Evolutionary conservation across 306 rosid species (phyloP).

Genomic region (Quercus bicolor): DNA sequence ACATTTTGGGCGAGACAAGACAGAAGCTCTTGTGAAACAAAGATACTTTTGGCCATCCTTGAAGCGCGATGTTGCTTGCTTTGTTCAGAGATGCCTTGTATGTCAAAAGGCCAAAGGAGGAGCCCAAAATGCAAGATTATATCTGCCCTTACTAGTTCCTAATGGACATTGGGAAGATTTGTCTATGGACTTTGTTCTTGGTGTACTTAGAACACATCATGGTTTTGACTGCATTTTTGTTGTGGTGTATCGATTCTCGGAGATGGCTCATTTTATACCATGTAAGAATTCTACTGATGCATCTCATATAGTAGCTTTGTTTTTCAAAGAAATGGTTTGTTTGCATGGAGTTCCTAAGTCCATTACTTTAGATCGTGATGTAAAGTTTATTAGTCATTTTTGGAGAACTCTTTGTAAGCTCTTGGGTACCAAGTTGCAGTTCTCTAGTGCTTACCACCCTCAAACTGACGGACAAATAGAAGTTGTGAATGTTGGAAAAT

Average conservation of each 20-base stretch:
- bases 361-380: not conserved
- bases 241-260: not conserved
- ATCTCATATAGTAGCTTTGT: not conserved
- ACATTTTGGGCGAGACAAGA: not conserved
- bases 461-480: not conserved
- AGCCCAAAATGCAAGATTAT: not conserved
- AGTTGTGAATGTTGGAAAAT: too few species aligned
- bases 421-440: not conserved
- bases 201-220: not conserved
- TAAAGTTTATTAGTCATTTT: conserved; percentile 1
- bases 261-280: conserved; percentile 1
- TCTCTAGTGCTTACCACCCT: not conserved
- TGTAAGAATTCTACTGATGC: not conserved
- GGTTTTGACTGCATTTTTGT: not conserved
- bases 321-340: not conserved
- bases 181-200: conserved; percentile 4
- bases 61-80: not conserved
- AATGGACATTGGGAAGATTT: not conserved
- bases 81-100: not conserved
- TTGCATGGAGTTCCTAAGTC: conserved; percentile 1
- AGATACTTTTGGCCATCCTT: not conserved
- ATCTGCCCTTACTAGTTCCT: not conserved
- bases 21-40: not conserved
- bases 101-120: not conserved
- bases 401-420: not conserved